Evolutionary conservation across 805 yeast species (phyloP), one percentile per base, ranked within the genome.

Genomic region (Gaillardinia entomophila): DNA sequence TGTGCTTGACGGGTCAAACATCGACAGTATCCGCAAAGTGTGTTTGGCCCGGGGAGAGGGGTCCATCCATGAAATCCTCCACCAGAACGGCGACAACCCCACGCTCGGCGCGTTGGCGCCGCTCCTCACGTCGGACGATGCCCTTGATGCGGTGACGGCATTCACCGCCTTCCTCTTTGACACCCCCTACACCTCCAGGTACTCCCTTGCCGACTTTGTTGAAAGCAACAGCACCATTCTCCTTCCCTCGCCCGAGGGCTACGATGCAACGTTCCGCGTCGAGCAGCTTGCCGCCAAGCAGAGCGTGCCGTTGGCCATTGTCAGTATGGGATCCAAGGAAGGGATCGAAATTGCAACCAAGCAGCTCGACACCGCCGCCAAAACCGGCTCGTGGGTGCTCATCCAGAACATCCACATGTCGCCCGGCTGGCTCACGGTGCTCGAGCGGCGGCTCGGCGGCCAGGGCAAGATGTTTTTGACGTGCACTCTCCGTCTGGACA

Each of bases 391-490:
- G 1, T 87, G 96, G 96, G 53, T 90, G 0, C 45, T 89, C 18
- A 54, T 90, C 19, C 95, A 90, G 49, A 89, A 89, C 48, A 62
- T 85, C 10, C 96, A 90, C 37, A 71, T 82, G 68, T 75, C 92
- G 0, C 60, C 71, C 1, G 53, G 49, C 3, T 82, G 95, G 87
- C 57, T 84, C 17, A 73, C 68, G 11, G 48, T 61, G 7, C 53
- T 84, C 13, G 79, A 68, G 31, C 74, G 69, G 42, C 48, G 52
- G n/a, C 50, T 77, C 28, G 50, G 59, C 4, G 31, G 48, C 0
- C 50, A 51, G 1, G 79, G 81, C 55, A 71, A 73, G 31, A 35
- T 89, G 19, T 76, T 87, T 40, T 58, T 86, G 50, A 83, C 95
- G 0, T 75, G 86, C 47, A 70, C 67, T 30, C 48, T 74, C 6